Evolutionary conservation across 129 eudicot genomes (phyloP).

Genomic region (Tanacetum coccineum): DNA sequence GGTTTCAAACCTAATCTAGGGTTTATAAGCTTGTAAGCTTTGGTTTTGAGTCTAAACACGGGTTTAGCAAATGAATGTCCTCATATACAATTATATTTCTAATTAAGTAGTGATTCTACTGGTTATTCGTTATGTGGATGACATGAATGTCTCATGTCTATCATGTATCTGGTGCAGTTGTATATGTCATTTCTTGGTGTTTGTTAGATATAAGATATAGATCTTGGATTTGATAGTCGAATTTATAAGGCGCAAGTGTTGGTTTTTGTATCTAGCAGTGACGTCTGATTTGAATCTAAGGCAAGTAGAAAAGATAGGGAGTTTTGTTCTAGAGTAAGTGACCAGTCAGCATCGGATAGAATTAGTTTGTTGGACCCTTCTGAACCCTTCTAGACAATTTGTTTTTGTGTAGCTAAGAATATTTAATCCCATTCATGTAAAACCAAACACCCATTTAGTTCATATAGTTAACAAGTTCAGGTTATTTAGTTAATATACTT

Average conservation of each 20-base stretch:
- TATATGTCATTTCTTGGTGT: not conserved
- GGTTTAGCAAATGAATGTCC: no score
- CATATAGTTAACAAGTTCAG: no score
- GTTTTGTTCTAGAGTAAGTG: conserved; percentile 16
- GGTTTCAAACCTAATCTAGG: no score
- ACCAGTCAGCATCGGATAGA: not conserved
- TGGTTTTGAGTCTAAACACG: no score
- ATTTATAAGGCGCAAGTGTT: not conserved
- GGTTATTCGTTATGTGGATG: not conserved
- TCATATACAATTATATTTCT: no score
- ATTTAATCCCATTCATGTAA: no score
- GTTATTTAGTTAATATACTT: no score
- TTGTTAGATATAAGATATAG: not conserved
- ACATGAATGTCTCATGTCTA: not conserved
- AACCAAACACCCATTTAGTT: no score
- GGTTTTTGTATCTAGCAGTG: not conserved
- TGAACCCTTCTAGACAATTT: no score
- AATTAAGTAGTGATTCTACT: not conserved
- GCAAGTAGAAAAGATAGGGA: conserved; percentile 13
- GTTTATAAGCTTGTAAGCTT: no score
- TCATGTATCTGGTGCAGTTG: not conserved
- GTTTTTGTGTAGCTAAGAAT: no score
- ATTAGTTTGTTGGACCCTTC: not conserved
- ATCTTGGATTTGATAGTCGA: not conserved
- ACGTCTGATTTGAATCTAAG: not conserved